phyloP scores from a whole-genome alignment of 2,329 filamentous ascomycete genomes.

The Rhinocladiella similis region DNA sequence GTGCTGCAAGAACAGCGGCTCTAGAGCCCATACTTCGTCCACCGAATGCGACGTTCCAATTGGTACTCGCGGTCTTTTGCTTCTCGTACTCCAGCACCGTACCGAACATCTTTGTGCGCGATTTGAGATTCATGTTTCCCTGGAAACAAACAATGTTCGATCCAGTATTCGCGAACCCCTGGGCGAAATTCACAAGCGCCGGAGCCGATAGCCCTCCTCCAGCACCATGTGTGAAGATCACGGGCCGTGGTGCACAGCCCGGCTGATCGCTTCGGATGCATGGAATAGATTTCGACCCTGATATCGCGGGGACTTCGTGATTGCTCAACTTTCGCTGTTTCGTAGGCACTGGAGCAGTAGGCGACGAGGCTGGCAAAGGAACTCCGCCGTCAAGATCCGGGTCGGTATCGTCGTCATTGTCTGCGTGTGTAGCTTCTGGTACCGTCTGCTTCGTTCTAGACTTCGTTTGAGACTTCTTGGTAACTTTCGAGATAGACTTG shows the following conservation, averaged over 20 bases:
- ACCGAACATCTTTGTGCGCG: slow-evolving; percentile 18
- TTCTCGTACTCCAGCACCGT: slow-evolving; percentile 14
- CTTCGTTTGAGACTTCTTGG: not conserved
- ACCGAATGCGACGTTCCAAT: slow-evolving; percentile 14
- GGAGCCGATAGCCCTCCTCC: slow-evolving; percentile 25
- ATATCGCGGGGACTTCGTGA: not conserved
- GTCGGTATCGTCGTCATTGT: not conserved
- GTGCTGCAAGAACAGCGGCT: slow-evolving; percentile 19
- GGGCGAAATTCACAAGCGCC: slow-evolving; percentile 23
- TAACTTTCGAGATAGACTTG: too few species aligned
- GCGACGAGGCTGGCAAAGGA: not conserved
- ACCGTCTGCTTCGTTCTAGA: not conserved
- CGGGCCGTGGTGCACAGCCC: not conserved
- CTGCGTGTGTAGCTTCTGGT: not conserved
- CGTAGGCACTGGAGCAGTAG: too few species aligned
- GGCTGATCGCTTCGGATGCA: slow-evolving; percentile 7
- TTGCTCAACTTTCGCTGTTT: not conserved
- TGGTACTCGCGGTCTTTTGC: not conserved
- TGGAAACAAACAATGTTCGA: slow-evolving; percentile 21
- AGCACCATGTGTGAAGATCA: slow-evolving; percentile 30
- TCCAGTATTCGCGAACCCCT: slow-evolving; percentile 16
- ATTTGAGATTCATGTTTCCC: slow-evolving; percentile 27
- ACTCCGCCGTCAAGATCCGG: not conserved
- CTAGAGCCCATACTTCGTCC: slow-evolving; percentile 27
- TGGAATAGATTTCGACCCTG: slow-evolving; percentile 5